A percentile compares a stretch with the other conserved stretches of the same genome.
Evolutionary conservation across 1,284 basidiomycete genomes (phyloP).

Genomic region (Phlebopus sp.): DNA sequence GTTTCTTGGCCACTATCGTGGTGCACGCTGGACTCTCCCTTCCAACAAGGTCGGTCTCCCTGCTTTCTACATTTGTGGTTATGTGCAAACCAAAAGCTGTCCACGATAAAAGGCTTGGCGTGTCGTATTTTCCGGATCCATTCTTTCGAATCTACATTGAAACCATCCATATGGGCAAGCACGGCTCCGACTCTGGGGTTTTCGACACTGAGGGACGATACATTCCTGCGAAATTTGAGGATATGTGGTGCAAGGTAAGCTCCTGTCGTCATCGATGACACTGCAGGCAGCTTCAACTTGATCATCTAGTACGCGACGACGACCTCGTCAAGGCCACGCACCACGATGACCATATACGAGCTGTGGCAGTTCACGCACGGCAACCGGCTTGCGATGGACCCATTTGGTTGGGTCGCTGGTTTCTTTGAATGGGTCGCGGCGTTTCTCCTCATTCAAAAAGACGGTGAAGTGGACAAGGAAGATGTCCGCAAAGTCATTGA

Average conservation of each 20-base stretch:
- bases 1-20: constrained; percentile 35
- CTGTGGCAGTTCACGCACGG: constrained; percentile 29
- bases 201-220: constrained; percentile 46
- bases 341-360: constrained; percentile 24
- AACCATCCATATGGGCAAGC: constrained; percentile 44
- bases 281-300: no score
- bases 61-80: background rate
- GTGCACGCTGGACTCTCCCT: constrained; percentile 40
- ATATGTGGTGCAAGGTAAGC: constrained; percentile 39
- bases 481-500: constrained; percentile 28
- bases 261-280: constrained; percentile 10
- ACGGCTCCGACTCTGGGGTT: constrained; percentile 44
- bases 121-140: constrained; percentile 36
- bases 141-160: constrained; percentile 41
- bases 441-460: constrained; percentile 27
- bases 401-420: constrained; percentile 34
- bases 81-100: background rate
- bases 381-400: constrained; percentile 36
- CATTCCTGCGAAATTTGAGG: constrained; percentile 38
- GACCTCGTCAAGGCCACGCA: constrained; percentile 12
- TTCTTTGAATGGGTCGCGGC: constrained; percentile 34
- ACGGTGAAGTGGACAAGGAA: constrained; percentile 29
- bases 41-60: constrained; percentile 32
- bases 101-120: constrained; percentile 16
- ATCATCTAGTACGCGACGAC: constrained; percentile 15